These are phyloP conservation scores for Salpingoeca rosetta DNA, from an alignment of 78 protist species.

Conservation along the genomic window DNA sequence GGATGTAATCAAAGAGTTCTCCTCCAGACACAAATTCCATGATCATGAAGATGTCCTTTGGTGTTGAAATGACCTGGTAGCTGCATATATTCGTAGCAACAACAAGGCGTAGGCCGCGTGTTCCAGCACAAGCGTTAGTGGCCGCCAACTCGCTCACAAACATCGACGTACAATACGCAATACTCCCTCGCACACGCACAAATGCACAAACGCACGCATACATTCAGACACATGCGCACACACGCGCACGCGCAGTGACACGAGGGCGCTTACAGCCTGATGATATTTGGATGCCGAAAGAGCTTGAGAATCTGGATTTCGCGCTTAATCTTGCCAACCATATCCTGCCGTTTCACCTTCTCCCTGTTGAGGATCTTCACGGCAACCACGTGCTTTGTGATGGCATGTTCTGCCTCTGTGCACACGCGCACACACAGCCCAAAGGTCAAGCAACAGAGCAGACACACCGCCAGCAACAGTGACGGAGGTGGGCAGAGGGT, in stretches of 20 bases:
- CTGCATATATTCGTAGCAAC: neutral
- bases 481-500: no score
- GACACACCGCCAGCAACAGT: neutral
- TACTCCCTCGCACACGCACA: neutral
- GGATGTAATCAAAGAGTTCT: slow-evolving; percentile 97
- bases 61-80: slow-evolving; percentile 90
- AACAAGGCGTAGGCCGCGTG: neutral
- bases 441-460: neutral
- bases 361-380: slow-evolving; percentile 89
- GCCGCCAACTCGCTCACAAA: no score
- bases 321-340: slow-evolving; percentile 87
- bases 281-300: slow-evolving; percentile 95
- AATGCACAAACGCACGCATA: no score
- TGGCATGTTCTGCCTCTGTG: slow-evolving; percentile 64
- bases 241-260: neutral
- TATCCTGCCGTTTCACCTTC: slow-evolving; percentile 71
- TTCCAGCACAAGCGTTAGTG: no score
- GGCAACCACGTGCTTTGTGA: slow-evolving; percentile 83
- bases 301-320: slow-evolving; percentile 91
- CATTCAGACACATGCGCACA: neutral
- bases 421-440: neutral
- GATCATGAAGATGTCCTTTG: slow-evolving; percentile 88
- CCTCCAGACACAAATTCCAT: slow-evolving; percentile 95
- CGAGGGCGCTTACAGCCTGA: slow-evolving; percentile 61
- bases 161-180: no score